A percentile compares a stretch with the other conserved stretches of the same genome.
These are phyloP conservation scores for Arthrobotrys musiformis DNA, from an alignment of 2,329 filamentous ascomycete genomes.

Conservation along the genomic window DNA sequence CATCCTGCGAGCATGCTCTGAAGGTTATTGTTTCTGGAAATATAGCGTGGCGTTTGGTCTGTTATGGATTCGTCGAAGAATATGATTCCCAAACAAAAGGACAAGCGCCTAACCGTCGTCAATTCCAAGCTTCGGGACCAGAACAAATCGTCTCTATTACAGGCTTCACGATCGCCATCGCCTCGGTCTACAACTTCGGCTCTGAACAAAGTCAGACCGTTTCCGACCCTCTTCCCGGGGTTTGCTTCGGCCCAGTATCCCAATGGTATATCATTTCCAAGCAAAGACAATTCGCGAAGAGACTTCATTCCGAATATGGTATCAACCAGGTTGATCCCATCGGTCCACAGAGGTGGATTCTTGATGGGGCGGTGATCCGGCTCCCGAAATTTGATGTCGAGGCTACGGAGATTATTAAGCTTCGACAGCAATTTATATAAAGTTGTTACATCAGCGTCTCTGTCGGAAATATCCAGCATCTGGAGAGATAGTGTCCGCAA, in stretches of 20 bases:
- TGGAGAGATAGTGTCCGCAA: slow-evolving; percentile 24
- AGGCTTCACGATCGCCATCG: neutral
- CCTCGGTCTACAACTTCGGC: slow-evolving; percentile 29
- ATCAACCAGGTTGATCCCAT: slow-evolving; percentile 14
- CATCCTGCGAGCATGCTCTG: slow-evolving; percentile 11
- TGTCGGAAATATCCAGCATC: neutral
- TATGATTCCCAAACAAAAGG: slow-evolving; percentile 35
- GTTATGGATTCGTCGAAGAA: neutral
- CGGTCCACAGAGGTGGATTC: neutral
- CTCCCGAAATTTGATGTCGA: slow-evolving; percentile 26
- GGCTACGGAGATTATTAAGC: slow-evolving; percentile 6
- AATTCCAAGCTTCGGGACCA: slow-evolving; percentile 20
- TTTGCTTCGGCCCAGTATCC: slow-evolving; percentile 28
- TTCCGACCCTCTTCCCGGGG: neutral
- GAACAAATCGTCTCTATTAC: slow-evolving; percentile 28
- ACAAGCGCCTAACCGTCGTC: neutral
- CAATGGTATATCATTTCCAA: slow-evolving; percentile 33
- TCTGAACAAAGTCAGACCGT: slow-evolving; percentile 9
- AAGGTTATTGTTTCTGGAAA: slow-evolving; percentile 11
- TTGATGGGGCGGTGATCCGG: neutral
- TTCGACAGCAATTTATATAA: neutral
- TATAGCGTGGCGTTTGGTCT: neutral
- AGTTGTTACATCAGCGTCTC: neutral
- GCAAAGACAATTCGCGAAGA: slow-evolving; percentile 15
- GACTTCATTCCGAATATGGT: slow-evolving; percentile 24